Evolutionary conservation across 2,329 filamentous ascomycete species (phyloP).

Genomic region (Lasiodiplodia sp.): DNA sequence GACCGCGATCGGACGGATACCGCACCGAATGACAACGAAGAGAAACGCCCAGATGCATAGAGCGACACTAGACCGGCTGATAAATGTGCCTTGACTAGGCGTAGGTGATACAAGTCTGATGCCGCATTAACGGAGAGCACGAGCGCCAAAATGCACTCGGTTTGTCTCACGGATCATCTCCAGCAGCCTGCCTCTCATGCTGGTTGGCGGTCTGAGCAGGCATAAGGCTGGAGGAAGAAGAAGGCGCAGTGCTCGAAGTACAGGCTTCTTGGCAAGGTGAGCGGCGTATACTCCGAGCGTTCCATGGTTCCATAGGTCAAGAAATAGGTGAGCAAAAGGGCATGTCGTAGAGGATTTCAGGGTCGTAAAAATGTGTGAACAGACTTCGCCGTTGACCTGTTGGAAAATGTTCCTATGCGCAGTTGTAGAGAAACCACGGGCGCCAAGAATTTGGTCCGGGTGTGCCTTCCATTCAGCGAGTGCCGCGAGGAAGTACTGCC

Average conservation of each 20-base stretch:
- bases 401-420: neutral
- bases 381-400: neutral
- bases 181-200: neutral
- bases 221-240: neutral
- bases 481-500: too few relatives aligned
- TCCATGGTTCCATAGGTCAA: neutral
- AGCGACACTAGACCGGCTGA: neutral
- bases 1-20: too few relatives aligned
- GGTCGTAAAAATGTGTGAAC: neutral
- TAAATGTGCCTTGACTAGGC: neutral
- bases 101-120: neutral
- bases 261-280: neutral
- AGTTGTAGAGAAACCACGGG: neutral
- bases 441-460: neutral
- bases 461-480: neutral
- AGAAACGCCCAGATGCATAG: slow-evolving; percentile 3
- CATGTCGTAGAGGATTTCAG: neutral
- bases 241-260: slow-evolving; percentile 6
- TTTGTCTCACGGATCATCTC: neutral
- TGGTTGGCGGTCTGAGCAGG: neutral
- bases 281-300: neutral
- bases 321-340: neutral
- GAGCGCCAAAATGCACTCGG: neutral
- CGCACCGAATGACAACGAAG: slow-evolving; percentile 10
- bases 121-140: neutral